Evolutionary conservation across 805 yeast species (phyloP), one percentile per base, ranked within the genome.

Genomic region (Wickerhamomyces canadensis): DNA sequence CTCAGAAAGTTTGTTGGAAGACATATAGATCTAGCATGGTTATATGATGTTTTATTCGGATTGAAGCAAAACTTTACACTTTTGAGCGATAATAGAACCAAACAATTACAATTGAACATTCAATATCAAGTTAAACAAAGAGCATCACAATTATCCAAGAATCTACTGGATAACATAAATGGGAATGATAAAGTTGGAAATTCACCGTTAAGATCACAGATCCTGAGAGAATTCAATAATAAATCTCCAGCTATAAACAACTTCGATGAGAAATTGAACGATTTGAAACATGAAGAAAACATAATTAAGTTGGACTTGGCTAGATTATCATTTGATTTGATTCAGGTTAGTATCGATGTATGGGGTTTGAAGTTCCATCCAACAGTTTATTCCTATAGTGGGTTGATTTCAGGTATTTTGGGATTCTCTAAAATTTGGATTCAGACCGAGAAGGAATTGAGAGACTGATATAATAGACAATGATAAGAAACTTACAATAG

Each of bases 11-110:
- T 72, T 35, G 77, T 74, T 5, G 57, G 61, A 4, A 67, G 68
- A 49, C 86, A 83, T 54, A 86, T 79, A 56, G 65, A 78, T 3
- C 61, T 73, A 27, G 77, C 85, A 0, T 82, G 91, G 89, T 78
- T 78, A 60, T 68, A 68, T 37, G 84, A 78, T 50, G 76, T 84
- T 15, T 45, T 81, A 40, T 55, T 79, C 13, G 77, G 77, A 1
- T 54, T 80, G 35, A 73, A 75, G 52, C 70, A 70, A 38, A 72
- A 77, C 17, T 67, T 69, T 52, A 59, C 55, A 14, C 64, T 65
- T 37, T 58, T 76, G 35, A 60, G 61, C 29, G 51, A 51, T n/a
- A 59, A 75, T 18, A 56, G 60, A 12, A 70, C 65, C 30, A 67
- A 67, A 45, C 82, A 78, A 48, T 59, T 69, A 45, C 78, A 75